Conservation (phyloP, 768 basidiomycete genomes). For the Cystobasidiopsis lactophilus region DNA sequence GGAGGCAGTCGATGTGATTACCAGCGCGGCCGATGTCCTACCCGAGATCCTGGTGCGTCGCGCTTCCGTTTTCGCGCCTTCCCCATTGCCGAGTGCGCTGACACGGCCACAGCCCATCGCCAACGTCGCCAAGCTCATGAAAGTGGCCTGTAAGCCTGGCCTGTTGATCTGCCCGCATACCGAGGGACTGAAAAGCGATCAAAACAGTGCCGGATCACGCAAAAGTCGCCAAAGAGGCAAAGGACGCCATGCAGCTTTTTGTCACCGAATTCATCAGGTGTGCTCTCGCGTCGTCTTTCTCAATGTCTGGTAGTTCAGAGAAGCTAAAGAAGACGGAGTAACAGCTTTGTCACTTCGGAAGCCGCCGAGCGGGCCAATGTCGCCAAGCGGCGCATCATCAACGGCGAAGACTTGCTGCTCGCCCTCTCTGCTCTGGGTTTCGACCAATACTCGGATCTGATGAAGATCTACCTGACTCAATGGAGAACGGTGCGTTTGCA, state of each 20-base stretch:
- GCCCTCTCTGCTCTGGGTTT: slow-evolving; percentile 78
- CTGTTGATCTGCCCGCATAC: too few species aligned
- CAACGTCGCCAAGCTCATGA: slow-evolving; percentile 90
- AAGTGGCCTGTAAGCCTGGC: slow-evolving; percentile 33
- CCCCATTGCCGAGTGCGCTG: too few species aligned
- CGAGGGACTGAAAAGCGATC: too few species aligned
- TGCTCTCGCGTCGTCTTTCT: too few species aligned
- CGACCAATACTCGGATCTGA: slow-evolving; percentile 46
- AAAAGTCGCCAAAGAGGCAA: slow-evolving; percentile 91
- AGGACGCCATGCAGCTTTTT: slow-evolving; percentile 91
- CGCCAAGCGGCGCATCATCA: slow-evolving; percentile 90
- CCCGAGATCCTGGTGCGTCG: too few species aligned
- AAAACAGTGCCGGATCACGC: slow-evolving; percentile 45
- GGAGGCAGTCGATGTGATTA: too few species aligned
- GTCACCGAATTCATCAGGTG: slow-evolving; percentile 74
- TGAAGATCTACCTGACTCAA: neutral
- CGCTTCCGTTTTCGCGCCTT: too few species aligned
- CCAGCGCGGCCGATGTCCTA: too few species aligned
- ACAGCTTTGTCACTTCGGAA: slow-evolving; percentile 73
- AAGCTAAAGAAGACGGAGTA: too few species aligned
- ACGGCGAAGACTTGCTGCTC: slow-evolving; percentile 81
- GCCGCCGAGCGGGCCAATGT: slow-evolving; percentile 80
- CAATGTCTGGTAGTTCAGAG: too few species aligned
- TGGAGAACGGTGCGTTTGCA: neutral
- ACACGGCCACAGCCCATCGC: slow-evolving; percentile 37